Evolutionary conservation across 2,329 filamentous ascomycete genomes (phyloP), one percentile per base, ranked within the genome.

Genomic region (Grosmannia serpens): DNA sequence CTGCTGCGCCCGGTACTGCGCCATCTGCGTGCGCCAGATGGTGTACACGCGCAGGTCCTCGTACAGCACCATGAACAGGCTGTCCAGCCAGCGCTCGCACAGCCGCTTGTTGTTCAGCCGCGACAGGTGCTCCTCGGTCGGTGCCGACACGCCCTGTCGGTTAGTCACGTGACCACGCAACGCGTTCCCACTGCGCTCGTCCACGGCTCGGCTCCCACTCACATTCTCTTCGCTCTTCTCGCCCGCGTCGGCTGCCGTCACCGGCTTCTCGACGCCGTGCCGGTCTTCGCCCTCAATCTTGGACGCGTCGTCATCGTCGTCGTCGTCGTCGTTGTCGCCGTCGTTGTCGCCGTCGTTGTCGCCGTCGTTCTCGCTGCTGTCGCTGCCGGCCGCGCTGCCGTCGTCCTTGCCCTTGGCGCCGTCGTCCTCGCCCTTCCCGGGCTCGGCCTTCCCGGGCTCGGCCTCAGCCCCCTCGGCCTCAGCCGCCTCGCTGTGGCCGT

Each of bases 11-110:
- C 89, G 86, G 70, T 91, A 96, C 70, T 97, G 92, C 0, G 91
- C 89, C 84, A 97, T 94, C 71, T 99, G 94, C 0, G 94, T 97
- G 59, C 94, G 87, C 94, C 94, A 99, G 71, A 99, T 99, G 15
- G 94, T 99, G 77, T 99, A 99, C 52, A 99, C 92, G 55, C 94
- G 89, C 22, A 99, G 81, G 68, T 99, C 94, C 71, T 99, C 94
- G 70, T 99, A 99, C 3, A 99, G 80, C 0, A 97, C 94, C 94
- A 99, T 99, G 76, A 99, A 99, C 26, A 99, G 80, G 67, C 95
- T 97, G 73, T 99, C 94, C 2, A 99, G 81, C 94, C 94, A 99
- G 65, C 94, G 85, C 73, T 99, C 94, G 68, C 94, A 99, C 1
- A 99, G 82, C 1, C 94, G 87, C 75, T 99, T 99, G 73, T 96